phyloP scores from a whole-genome alignment of 192 early-diverging fungal species.

The Mycoemilia scoparia region DNA sequence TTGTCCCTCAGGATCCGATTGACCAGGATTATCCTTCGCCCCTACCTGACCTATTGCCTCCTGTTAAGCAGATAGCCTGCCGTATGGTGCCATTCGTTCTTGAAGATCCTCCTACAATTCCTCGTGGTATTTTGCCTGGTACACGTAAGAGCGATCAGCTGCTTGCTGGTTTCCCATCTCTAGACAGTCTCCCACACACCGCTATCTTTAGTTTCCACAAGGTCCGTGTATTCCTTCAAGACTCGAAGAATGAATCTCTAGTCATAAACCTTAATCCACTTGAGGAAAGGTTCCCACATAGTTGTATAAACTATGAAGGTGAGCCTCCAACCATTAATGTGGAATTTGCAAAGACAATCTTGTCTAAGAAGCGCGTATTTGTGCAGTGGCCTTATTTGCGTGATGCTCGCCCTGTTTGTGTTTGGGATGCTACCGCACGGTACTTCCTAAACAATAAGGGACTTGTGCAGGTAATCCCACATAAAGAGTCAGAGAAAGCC shows the following conservation, averaged over 20 bases:
- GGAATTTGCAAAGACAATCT: too few relatives aligned
- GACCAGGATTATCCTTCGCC: slow-evolving; percentile 44
- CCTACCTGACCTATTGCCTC: slow-evolving; percentile 44
- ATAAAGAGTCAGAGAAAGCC: slow-evolving; percentile 22
- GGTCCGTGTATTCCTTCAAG: slow-evolving; percentile 71
- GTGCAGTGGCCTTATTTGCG: slow-evolving; percentile 71
- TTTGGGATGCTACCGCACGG: slow-evolving; percentile 44
- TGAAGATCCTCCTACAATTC: slow-evolving; percentile 40
- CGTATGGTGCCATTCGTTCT: too few relatives aligned
- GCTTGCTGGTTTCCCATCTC: slow-evolving; percentile 84
- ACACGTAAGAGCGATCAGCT: too few relatives aligned
- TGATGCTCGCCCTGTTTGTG: slow-evolving; percentile 55
- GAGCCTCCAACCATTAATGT: too few relatives aligned
- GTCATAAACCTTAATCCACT: slow-evolving; percentile 12
- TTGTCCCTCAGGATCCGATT: slow-evolving; percentile 27
- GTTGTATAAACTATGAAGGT: too few relatives aligned
- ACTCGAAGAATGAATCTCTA: slow-evolving; percentile 40
- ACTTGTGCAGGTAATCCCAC: slow-evolving; percentile 14
- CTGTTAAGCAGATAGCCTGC: slow-evolving; percentile 37
- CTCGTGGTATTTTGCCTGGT: too few relatives aligned
- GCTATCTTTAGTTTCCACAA: slow-evolving; percentile 52
- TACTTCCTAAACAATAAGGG: slow-evolving; percentile 29
- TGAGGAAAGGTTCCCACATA: too few relatives aligned
- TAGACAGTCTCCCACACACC: slow-evolving; percentile 59
- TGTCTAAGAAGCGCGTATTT: too few relatives aligned